Evolutionary conservation across 169 alveolate species (phyloP), one percentile per base, ranked within the genome.

Genomic region (Eimeria maxima): DNA sequence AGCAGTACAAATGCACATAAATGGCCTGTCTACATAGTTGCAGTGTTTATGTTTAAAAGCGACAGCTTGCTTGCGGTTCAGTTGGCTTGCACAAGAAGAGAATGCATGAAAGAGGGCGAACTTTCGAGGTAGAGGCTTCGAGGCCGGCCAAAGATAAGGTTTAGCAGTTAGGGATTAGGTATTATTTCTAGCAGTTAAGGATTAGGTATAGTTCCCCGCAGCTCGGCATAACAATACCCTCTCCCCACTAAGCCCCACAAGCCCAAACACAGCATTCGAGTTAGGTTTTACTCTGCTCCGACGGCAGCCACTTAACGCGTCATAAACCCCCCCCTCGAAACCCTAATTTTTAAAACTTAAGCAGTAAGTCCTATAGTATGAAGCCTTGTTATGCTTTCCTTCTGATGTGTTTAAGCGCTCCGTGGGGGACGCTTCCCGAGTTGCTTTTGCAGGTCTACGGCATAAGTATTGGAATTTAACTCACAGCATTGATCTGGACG

Each of bases 401-500:
- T 53, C 18, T 53, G 11, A 53, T 53, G 0, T 16, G 63, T 10
- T 53, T 53, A 33, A 33, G 38, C 38, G 38, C 38, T 33, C 38
- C 38, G 0, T 33, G 38, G 38, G 38, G 38, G 38, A 33, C 38
- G 38, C 38, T 1, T 33, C 38, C 38, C 38, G 38, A 33, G 38
- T 33, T 33, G 38, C 38, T 33, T 33, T 33, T 33, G 38, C 38
- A 38, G 83, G 83, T 8, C 33, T 73, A 73, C 42, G 74, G 74
- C 33, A 8, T 29, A 74, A 7, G 60, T 8, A 27, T 47, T 47
- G 24, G 45, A 44, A 73, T 50, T 16, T 53, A 42, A 55, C 95
- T 47, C 57, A 90, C 95, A n/a, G 83, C 90, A 42, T 91, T 91
- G 67, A 91, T 83, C 47, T 57, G 47, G 5, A 91, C 91, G 71